Conservation (phyloP, 176 grass and related monocot genomes). For the bread wheat (Triticum aestivum) region DNA sequence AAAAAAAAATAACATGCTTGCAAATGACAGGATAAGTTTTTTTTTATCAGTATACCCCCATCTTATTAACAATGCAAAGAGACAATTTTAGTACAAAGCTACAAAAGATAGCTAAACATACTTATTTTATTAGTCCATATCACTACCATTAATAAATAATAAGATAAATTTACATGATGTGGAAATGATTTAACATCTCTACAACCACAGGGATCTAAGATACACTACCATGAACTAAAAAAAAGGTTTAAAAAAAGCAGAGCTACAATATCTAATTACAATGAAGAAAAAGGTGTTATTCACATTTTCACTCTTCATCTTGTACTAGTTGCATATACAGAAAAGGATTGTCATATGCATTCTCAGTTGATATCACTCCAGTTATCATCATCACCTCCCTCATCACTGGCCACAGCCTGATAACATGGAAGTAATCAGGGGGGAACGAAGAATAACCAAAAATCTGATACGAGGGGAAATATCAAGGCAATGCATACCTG, state of each 20-base stretch:
- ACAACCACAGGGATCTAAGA: slow-evolving; percentile 41
- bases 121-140: slow-evolving; percentile 65
- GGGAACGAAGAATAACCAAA: neutral
- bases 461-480: neutral
- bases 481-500: slow-evolving; percentile 57
- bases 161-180: slow-evolving; percentile 59
- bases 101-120: slow-evolving; percentile 24
- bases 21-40: neutral
- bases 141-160: slow-evolving; percentile 70
- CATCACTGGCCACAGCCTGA: slow-evolving; percentile 92
- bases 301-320: slow-evolving; percentile 62
- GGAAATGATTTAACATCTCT: slow-evolving; percentile 44
- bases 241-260: slow-evolving; percentile 26
- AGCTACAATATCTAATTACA: slow-evolving; percentile 88
- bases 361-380: slow-evolving; percentile 76
- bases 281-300: slow-evolving; percentile 65
- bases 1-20: neutral
- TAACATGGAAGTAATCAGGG: slow-evolving; percentile 42
- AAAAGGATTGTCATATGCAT: slow-evolving; percentile 36
- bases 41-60: neutral
- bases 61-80: slow-evolving; percentile 43
- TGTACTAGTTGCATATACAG: slow-evolving; percentile 53
- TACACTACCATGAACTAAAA: slow-evolving; percentile 47
- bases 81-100: neutral
- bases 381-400: slow-evolving; percentile 89